Evolutionary conservation across 2,329 filamentous ascomycete species (phyloP).

Genomic region (Falciphora oryzae): DNA sequence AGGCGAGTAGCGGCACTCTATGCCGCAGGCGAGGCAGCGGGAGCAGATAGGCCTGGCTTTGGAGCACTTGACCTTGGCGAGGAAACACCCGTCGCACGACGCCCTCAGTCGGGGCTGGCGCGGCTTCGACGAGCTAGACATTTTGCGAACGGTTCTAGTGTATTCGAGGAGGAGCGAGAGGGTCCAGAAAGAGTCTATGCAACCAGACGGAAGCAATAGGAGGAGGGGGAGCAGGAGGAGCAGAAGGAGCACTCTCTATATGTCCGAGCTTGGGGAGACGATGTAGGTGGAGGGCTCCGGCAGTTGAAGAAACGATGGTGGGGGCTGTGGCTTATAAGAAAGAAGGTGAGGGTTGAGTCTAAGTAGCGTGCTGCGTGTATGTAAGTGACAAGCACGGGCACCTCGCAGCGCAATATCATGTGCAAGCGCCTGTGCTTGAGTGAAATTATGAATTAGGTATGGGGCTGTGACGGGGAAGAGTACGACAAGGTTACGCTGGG

Average conservation of each 20-base stretch:
- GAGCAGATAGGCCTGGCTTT: slow-evolving; percentile 47
- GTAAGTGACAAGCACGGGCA: slow-evolving; percentile 10
- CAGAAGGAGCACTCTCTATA: neutral
- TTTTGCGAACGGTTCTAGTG: slow-evolving; percentile 9
- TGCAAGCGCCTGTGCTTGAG: slow-evolving; percentile 6
- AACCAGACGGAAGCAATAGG: neutral
- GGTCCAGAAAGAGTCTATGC: neutral
- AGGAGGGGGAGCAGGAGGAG: neutral
- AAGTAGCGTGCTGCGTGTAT: slow-evolving; percentile 1
- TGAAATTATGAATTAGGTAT: slow-evolving; percentile 9
- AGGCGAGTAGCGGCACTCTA: slow-evolving; percentile 46
- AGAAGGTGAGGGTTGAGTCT: slow-evolving; percentile 4
- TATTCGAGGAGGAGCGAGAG: neutral
- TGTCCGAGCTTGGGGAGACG: slow-evolving; percentile 1
- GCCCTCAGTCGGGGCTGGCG: slow-evolving; percentile 25
- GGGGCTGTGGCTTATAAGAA: slow-evolving; percentile 9
- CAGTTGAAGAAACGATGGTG: slow-evolving; percentile 4
- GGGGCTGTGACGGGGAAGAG: slow-evolving; percentile 4
- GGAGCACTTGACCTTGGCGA: slow-evolving; percentile 52
- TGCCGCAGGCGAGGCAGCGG: slow-evolving; percentile 43
- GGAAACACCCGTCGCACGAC: slow-evolving; percentile 49
- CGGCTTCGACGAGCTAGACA: slow-evolving; percentile 19
- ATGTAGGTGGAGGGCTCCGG: neutral
- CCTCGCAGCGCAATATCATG: slow-evolving; percentile 3
- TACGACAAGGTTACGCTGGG: slow-evolving; percentile 4